Percentiles rank a stretch among this genome's conserved stretches.
phyloP scores from a whole-genome alignment of 805 yeast species.

The Kurtzmaniella fragi region DNA sequence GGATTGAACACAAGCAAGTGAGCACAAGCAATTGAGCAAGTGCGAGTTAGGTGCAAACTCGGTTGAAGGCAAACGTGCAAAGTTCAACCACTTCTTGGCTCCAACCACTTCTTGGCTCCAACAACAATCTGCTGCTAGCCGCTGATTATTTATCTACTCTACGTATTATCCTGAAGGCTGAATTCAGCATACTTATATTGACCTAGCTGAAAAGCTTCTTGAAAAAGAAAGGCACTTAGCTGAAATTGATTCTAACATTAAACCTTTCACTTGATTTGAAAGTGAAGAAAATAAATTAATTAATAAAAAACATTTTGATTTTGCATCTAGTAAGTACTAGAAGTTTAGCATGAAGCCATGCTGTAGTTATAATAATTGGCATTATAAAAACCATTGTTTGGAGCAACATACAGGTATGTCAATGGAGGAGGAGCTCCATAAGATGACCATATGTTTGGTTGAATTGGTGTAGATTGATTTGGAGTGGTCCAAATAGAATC shows the following conservation, averaged over 20 bases:
- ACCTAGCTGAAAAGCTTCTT: too few relatives aligned
- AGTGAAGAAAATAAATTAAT: neutral
- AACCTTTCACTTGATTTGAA: neutral
- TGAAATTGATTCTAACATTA: neutral
- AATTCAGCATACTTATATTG: too few relatives aligned
- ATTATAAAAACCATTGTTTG: constrained; percentile 10
- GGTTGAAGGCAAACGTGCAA: too few relatives aligned
- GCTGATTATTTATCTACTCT: too few relatives aligned
- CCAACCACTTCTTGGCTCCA: too few relatives aligned
- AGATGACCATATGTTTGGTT: neutral
- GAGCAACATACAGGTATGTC: constrained; percentile 2
- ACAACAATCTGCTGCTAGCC: too few relatives aligned
- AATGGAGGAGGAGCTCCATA: too few relatives aligned
- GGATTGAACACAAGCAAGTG: too few relatives aligned
- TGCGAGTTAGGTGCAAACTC: too few relatives aligned
- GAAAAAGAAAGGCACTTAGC: neutral
- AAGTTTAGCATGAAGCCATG: constrained; percentile 20
- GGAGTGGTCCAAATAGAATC: neutral
- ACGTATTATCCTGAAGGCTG: too few relatives aligned
- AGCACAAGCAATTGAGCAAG: too few relatives aligned
- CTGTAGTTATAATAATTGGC: constrained; percentile 34
- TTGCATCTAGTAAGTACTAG: neutral
- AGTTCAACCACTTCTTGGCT: too few relatives aligned
- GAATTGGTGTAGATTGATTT: neutral
- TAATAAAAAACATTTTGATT: neutral